phyloP scores from a whole-genome alignment of 2,329 filamentous ascomycete species.

The Cordyceps militaris region DNA sequence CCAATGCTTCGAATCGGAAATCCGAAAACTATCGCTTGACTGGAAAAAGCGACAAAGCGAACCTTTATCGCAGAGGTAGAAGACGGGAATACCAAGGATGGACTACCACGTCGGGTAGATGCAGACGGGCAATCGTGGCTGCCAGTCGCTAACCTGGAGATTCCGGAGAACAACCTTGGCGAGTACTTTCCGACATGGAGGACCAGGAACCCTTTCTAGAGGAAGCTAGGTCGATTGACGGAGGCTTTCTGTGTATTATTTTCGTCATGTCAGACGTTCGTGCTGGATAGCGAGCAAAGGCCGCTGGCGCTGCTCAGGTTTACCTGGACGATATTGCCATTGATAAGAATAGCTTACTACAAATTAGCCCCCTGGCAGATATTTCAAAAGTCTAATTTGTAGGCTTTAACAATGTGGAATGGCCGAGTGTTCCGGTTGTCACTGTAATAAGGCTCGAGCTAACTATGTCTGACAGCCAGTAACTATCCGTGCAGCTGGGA shows the following conservation, averaged over 20 bases:
- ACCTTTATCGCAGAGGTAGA: slow-evolving; percentile 3
- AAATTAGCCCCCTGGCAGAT: too few relatives aligned
- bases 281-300: neutral
- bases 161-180: neutral
- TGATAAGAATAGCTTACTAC: too few relatives aligned
- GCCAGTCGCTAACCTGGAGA: neutral
- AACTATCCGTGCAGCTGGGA: too few relatives aligned
- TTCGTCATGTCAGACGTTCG: slow-evolving; percentile 2
- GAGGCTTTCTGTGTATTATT: neutral
- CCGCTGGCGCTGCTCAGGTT: neutral
- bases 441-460: too few relatives aligned
- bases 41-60: neutral
- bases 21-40: neutral
- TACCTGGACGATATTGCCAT: too few relatives aligned
- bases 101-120: neutral
- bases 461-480: too few relatives aligned
- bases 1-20: too few relatives aligned
- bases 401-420: too few relatives aligned
- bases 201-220: neutral
- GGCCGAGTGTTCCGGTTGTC: neutral
- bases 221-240: neutral
- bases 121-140: neutral
- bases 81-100: neutral
- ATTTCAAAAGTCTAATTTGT: neutral
- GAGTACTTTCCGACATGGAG: neutral